Conservation (phyloP, 2,329 filamentous ascomycete species). For the Colletotrichum viniferum region DNA sequence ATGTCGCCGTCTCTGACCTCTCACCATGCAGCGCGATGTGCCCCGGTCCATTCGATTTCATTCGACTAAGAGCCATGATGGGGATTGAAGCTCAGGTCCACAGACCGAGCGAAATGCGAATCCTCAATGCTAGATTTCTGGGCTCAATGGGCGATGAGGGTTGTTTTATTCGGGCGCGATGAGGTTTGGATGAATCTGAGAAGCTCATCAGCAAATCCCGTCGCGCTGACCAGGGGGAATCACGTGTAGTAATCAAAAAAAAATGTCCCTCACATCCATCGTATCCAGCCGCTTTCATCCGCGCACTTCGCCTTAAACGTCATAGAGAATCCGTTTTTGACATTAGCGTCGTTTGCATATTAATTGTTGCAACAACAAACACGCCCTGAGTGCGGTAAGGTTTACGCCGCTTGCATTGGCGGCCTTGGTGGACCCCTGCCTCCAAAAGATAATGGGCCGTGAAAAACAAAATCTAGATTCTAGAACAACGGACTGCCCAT, state of each 20-base stretch:
- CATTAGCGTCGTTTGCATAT: background rate
- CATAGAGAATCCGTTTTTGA: background rate
- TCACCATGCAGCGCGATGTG: constrained; percentile 29
- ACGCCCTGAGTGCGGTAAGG: background rate
- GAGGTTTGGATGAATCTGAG: background rate
- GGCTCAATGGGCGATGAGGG: background rate
- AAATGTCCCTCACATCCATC: background rate
- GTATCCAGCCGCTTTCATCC: background rate
- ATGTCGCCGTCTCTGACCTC: constrained; percentile 23
- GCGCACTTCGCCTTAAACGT: background rate
- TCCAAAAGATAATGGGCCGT: background rate
- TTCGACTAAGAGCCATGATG: constrained; percentile 31
- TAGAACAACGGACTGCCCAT: background rate
- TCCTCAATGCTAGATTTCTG: background rate
- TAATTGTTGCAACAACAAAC: background rate
- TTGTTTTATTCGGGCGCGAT: background rate
- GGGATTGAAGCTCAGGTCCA: background rate
- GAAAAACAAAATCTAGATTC: background rate
- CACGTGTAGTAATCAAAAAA: background rate
- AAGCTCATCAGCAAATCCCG: background rate
- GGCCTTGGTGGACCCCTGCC: background rate
- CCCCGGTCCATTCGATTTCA: constrained; percentile 29
- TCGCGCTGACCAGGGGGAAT: background rate
- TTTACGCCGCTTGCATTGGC: constrained; percentile 9
- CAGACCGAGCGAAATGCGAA: background rate